These are phyloP conservation scores for Phyllachora maydis DNA, from an alignment of 2,329 filamentous ascomycete species.

Conservation along the genomic window DNA sequence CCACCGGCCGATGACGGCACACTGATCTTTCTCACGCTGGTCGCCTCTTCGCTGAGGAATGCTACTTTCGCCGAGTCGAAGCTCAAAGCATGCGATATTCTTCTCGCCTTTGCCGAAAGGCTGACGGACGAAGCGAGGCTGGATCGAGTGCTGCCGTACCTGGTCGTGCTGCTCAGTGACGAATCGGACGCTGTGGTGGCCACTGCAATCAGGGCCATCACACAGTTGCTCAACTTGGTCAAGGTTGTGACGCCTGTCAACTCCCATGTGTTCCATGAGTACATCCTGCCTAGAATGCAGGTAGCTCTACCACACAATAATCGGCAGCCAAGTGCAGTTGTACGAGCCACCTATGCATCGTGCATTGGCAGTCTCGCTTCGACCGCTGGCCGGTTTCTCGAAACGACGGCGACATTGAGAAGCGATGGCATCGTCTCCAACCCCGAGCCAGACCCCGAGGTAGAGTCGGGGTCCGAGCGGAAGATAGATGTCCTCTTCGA, in stretches of 20 bases:
- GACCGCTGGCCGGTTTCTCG: slow-evolving; percentile 67
- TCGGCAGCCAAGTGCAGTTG: slow-evolving; percentile 40
- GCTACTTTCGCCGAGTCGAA: slow-evolving; percentile 77
- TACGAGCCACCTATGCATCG: slow-evolving; percentile 81
- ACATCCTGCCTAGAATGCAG: slow-evolving; percentile 44
- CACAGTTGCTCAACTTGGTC: slow-evolving; percentile 73
- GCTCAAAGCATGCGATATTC: slow-evolving; percentile 72
- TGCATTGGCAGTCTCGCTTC: slow-evolving; percentile 77
- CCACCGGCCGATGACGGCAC: slow-evolving; percentile 68
- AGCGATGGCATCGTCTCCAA: slow-evolving; percentile 73
- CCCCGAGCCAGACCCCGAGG: slow-evolving; percentile 55
- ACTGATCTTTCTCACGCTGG: slow-evolving; percentile 72
- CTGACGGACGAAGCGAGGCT: slow-evolving; percentile 91
- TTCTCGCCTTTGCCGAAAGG: slow-evolving; percentile 78
- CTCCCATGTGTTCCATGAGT: slow-evolving; percentile 47
- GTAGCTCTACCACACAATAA: slow-evolving; percentile 23
- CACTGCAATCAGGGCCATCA: slow-evolving; percentile 67
- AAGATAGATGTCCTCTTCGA: slow-evolving; percentile 72
- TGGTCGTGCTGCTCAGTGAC: slow-evolving; percentile 68
- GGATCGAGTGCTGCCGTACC: slow-evolving; percentile 77
- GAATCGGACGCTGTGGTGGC: slow-evolving; percentile 69
- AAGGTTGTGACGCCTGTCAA: slow-evolving; percentile 68
- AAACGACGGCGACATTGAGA: slow-evolving; percentile 74
- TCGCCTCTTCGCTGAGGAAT: slow-evolving; percentile 75
- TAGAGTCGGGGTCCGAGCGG: slow-evolving; percentile 48